These are phyloP conservation scores for Skeletonema tropicum DNA, from an alignment of 108 stramenopile genomes.

Conservation along the genomic window DNA sequence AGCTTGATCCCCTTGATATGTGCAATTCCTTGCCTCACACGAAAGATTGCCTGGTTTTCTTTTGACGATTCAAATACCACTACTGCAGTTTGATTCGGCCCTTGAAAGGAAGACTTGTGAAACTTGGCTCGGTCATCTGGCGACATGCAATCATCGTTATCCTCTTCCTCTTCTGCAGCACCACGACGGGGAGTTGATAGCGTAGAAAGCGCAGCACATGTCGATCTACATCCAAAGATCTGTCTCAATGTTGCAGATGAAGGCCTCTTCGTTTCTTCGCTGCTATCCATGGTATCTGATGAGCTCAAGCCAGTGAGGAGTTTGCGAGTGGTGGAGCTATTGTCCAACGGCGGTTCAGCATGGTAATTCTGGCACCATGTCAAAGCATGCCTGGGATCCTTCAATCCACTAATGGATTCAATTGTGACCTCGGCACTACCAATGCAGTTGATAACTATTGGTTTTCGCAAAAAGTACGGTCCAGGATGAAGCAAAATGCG, in stretches of 20 bases:
- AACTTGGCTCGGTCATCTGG: constrained; percentile 16
- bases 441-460: constrained; percentile 54
- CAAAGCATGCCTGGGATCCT: constrained; percentile 32
- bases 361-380: constrained; percentile 33
- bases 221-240: constrained; percentile 22
- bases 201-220: not conserved
- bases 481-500: constrained; percentile 69
- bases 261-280: constrained; percentile 12
- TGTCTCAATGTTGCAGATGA: constrained; percentile 29
- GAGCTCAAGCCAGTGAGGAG: constrained; percentile 9
- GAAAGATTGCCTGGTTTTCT: constrained; percentile 68
- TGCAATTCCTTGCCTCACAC: constrained; percentile 63
- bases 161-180: constrained; percentile 29
- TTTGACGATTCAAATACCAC: constrained; percentile 57
- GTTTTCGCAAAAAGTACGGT: constrained; percentile 53
- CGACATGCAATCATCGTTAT: constrained; percentile 1
- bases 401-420: constrained; percentile 57
- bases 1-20: constrained; percentile 55
- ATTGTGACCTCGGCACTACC: constrained; percentile 49
- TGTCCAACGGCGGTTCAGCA: constrained; percentile 11
- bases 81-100: constrained; percentile 43
- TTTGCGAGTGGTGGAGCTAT: not conserved
- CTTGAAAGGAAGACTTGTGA: constrained; percentile 20
- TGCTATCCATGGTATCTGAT: not conserved
- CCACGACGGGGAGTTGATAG: constrained; percentile 14